A percentile compares a stretch with the other conserved stretches of the same genome.
These are phyloP conservation scores for Pyrus betulifolia DNA, from an alignment of 306 rosid genomes.

Conservation along the genomic window DNA sequence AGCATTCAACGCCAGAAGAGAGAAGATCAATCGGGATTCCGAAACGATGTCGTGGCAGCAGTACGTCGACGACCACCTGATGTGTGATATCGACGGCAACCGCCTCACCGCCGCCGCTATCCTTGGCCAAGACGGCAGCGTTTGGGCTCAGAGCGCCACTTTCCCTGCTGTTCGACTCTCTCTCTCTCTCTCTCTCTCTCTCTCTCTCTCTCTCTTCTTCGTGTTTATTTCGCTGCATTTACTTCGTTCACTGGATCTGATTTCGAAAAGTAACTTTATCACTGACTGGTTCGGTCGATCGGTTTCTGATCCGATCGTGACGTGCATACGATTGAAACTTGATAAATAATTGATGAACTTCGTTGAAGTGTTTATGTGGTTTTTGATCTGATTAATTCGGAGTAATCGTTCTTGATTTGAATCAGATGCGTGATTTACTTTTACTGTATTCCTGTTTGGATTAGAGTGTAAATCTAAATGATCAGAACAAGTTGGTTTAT, in stretches of 20 bases:
- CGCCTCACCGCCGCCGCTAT: slow-evolving; percentile 51
- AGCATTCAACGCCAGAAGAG: neutral
- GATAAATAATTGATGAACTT: neutral
- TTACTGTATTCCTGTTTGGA: neutral
- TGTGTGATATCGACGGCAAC: slow-evolving; percentile 61
- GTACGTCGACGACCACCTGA: slow-evolving; percentile 69
- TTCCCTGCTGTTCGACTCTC: slow-evolving; percentile 46
- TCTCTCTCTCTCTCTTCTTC: neutral
- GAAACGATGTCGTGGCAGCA: slow-evolving; percentile 67
- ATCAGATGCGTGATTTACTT: neutral
- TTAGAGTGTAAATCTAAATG: neutral
- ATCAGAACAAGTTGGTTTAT: neutral
- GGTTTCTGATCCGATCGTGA: neutral
- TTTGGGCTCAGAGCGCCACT: slow-evolving; percentile 63
- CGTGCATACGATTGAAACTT: neutral
- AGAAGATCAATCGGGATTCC: neutral
- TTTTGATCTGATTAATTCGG: neutral
- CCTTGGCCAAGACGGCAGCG: slow-evolving; percentile 58
- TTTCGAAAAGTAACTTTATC: neutral
- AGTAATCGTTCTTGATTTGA: neutral
- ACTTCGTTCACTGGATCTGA: neutral
- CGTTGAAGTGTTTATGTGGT: neutral
- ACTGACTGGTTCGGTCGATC: neutral
- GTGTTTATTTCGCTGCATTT: neutral
- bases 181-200: too few relatives aligned